Conservation (phyloP, 257 asterid species). For the Solanum gracilifrons region DNA sequence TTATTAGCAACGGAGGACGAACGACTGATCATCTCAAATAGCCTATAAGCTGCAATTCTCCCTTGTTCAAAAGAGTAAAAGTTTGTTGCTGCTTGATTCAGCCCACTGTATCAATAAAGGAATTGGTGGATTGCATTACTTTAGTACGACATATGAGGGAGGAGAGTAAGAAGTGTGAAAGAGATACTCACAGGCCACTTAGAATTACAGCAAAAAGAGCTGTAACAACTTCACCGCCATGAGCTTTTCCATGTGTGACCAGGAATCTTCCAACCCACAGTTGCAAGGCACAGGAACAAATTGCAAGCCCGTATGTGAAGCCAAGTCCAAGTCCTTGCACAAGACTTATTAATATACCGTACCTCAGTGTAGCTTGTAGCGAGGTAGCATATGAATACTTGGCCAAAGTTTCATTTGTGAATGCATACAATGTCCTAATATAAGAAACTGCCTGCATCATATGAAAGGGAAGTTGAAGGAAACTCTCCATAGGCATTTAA, state of each 20-base stretch:
- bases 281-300: constrained; percentile 98
- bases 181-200: constrained; percentile 95
- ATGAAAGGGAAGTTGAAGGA: background rate
- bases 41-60: constrained; percentile 97
- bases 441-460: constrained; percentile 89
- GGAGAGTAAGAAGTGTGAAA: constrained; percentile 10
- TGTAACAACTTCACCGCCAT: constrained; percentile 88
- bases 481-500: background rate
- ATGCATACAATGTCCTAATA: constrained; percentile 79
- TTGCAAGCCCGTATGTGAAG: constrained; percentile 98
- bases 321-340: constrained; percentile 99
- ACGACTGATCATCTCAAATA: constrained; percentile 93
- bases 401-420: constrained; percentile 93
- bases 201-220: constrained; percentile 91
- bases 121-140: background rate
- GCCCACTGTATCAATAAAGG: constrained; percentile 46
- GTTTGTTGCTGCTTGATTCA: constrained; percentile 99
- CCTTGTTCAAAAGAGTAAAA: constrained; percentile 98
- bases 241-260: constrained; percentile 62
- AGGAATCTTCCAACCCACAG: constrained; percentile 98
- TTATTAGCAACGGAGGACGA: constrained; percentile 72
- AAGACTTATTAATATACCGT: constrained; percentile 96
- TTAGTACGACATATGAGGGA: background rate
- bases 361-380: constrained; percentile 94
- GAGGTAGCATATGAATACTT: constrained; percentile 98